Evolutionary conservation across 768 basidiomycete genomes (phyloP).

Genomic region (Phylloporus arenicola): DNA sequence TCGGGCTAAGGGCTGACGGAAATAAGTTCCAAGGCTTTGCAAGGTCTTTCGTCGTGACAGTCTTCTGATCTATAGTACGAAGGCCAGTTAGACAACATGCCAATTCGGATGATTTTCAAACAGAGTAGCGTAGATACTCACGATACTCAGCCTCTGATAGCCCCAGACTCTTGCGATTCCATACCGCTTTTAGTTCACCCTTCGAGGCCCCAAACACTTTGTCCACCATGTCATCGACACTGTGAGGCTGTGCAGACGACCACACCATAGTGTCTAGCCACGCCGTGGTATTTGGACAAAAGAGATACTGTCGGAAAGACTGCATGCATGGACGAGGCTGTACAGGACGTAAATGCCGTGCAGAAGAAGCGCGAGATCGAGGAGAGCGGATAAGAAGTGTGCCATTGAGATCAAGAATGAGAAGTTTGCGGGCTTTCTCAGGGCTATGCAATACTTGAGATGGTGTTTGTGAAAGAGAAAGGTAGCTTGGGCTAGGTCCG

Average conservation of each 20-base stretch:
- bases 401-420: constrained; percentile 66
- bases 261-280: constrained; percentile 88
- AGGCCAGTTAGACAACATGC: not conserved
- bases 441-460: constrained; percentile 27
- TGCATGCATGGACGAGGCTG: constrained; percentile 64
- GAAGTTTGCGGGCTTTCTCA: constrained; percentile 47
- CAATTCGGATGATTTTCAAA: not conserved
- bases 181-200: constrained; percentile 52
- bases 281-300: constrained; percentile 48
- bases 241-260: constrained; percentile 82
- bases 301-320: constrained; percentile 58
- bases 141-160: constrained; percentile 57
- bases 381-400: constrained; percentile 59
- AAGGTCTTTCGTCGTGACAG: constrained; percentile 69
- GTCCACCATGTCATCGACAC: constrained; percentile 69
- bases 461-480: constrained; percentile 27
- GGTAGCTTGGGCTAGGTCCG: constrained; percentile 34
- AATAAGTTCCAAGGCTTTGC: constrained; percentile 57
- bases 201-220: constrained; percentile 46
- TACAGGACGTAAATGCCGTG: constrained; percentile 32
- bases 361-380: constrained; percentile 14
- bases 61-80: constrained; percentile 11
- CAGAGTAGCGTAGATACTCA: constrained; percentile 38
- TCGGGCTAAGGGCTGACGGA: constrained; percentile 5
- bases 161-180: constrained; percentile 78